Conservation (phyloP, 192 early-diverging fungal genomes). For the Chytriomyces confervae region DNA sequence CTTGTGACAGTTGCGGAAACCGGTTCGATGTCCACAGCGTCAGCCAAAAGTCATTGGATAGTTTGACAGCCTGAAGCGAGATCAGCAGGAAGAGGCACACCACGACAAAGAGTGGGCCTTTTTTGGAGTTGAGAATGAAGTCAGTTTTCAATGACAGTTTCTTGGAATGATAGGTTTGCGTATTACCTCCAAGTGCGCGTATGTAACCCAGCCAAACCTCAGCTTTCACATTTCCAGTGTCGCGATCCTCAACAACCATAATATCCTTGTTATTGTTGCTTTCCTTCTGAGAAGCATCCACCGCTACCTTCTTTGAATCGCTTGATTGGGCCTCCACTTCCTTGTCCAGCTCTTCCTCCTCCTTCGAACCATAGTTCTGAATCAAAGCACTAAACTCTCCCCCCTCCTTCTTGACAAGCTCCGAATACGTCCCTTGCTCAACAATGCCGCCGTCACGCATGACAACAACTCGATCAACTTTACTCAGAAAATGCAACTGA, state of each 20-base stretch:
- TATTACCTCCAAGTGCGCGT: constrained; percentile 10
- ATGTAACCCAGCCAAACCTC: constrained; percentile 74
- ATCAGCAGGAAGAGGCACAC: constrained; percentile 46
- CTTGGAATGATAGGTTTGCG: not conserved
- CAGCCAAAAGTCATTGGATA: constrained; percentile 55
- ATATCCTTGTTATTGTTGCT: constrained; percentile 51
- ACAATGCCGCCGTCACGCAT: constrained; percentile 68
- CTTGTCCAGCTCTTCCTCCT: constrained; percentile 5
- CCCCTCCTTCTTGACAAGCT: constrained; percentile 55
- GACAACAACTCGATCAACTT: constrained; percentile 68
- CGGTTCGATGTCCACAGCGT: constrained; percentile 29
- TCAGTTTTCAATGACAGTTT: no score
- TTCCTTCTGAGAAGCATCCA: not conserved
- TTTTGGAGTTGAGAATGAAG: no score
- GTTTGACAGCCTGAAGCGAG: constrained; percentile 60
- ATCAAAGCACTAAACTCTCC: constrained; percentile 12
- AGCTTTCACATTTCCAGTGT: constrained; percentile 71
- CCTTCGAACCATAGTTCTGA: constrained; percentile 25
- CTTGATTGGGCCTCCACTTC: not conserved
- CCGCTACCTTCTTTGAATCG: not conserved
- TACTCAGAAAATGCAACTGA: constrained; percentile 61
- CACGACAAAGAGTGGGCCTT: constrained; percentile 53
- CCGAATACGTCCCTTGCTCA: constrained; percentile 59
- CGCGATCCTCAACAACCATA: constrained; percentile 76
- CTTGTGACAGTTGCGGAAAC: constrained; percentile 3